phyloP scores from a whole-genome alignment of 1,284 basidiomycete species.

The Ganoderma sinense region DNA sequence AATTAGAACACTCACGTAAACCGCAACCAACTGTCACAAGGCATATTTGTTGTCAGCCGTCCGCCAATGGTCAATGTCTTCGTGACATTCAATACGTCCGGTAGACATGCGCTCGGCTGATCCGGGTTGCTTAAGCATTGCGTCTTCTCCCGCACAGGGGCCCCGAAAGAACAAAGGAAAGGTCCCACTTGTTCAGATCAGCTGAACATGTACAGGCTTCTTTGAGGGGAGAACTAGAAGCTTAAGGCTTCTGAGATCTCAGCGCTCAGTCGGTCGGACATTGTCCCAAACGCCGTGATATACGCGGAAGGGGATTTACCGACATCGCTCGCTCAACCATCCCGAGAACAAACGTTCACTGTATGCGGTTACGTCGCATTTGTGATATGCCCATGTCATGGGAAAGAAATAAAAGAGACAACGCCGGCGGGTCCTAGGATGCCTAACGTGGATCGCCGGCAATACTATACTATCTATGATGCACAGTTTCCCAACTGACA shows the following conservation, averaged over 20 bases:
- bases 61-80: neutral
- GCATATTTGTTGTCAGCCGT: neutral
- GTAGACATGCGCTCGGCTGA: slow-evolving; percentile 11
- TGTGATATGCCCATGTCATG: neutral
- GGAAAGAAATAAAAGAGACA: neutral
- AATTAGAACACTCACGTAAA: slow-evolving; percentile 1
- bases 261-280: slow-evolving; percentile 18
- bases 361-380: neutral
- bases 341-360: neutral
- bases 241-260: slow-evolving; percentile 6
- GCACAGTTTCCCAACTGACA: neutral
- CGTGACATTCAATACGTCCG: neutral
- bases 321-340: neutral
- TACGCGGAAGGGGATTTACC: slow-evolving; percentile 3
- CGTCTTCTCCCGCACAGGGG: slow-evolving; percentile 1
- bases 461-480: neutral
- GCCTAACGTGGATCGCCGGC: neutral
- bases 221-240: slow-evolving; percentile 6
- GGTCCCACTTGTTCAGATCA: neutral
- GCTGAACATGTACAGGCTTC: neutral
- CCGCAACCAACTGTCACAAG: neutral
- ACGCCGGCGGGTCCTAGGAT: neutral
- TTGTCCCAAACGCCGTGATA: slow-evolving; percentile 26
- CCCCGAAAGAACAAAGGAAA: slow-evolving; percentile 18
- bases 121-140: slow-evolving; percentile 21